Evolutionary conservation across 2,329 filamentous ascomycete genomes (phyloP), one percentile per base, ranked within the genome.

Genomic region (Akanthomyces muscarius): DNA sequence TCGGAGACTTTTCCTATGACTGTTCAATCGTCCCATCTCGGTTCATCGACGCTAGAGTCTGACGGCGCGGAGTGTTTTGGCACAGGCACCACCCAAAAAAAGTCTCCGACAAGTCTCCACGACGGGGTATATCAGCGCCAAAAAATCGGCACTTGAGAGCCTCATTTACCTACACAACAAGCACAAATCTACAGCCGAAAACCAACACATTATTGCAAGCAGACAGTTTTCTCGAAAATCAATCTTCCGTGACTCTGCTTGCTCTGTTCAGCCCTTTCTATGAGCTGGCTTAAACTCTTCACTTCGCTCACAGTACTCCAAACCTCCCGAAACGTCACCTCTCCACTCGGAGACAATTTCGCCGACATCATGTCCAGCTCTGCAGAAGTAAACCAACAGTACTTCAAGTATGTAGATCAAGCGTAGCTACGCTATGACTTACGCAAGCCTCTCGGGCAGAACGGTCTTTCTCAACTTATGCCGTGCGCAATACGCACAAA

Each of bases 401-500:
- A 75, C 64, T 81, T 80, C 72, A 75, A 79, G 79, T 80, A 69
- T 69, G 77, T 36, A 10, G 33, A 11, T 71, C 52, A 53, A 14
- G 33, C 5, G 33, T 4, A 36, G 10, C 5, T 30, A 2, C 33
- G 2, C 33, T 10, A 36, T 11, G 33, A 7, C 7, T 36, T 36
- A 11, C 8, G 10, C 33, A 36, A 36, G 30, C 8, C 8, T 36
- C 33, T 11, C 33, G 10, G 10, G 33, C 4, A 16, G 38, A 41
- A 38, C 1, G 13, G 38, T 16, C 14, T 14, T 16, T 14, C 5
- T 16, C 14, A 41, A 41, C 16, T 41, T 11, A 41, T 5, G 38
- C 38, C 14, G 3, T 16, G 38, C 3, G 2, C 13, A 41, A 41
- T 41, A 41, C 38, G 38, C 38, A 16, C 36, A 38, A 38, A 11